phyloP scores from a whole-genome alignment of 768 basidiomycete species.

The Udeniomyces megalosporus region DNA sequence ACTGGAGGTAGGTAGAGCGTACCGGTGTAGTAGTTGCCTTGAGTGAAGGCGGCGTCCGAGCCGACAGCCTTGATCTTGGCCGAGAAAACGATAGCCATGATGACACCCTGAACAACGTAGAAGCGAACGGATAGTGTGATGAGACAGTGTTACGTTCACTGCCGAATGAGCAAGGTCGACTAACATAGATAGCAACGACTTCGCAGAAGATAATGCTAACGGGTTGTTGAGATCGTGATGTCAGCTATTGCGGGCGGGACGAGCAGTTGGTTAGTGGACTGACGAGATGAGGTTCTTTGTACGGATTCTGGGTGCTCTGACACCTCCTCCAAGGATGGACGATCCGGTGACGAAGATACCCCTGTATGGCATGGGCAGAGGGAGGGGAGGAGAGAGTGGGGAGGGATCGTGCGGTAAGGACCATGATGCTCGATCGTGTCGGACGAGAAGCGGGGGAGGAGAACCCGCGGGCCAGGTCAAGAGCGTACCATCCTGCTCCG shows the following conservation, averaged over 20 bases:
- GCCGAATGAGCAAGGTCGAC: neutral
- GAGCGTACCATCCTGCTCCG: slow-evolving; percentile 83
- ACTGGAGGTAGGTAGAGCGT: slow-evolving; percentile 11
- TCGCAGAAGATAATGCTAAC: slow-evolving; percentile 95
- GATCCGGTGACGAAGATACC: slow-evolving; percentile 93
- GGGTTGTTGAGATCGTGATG: neutral
- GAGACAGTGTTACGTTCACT: too few relatives aligned
- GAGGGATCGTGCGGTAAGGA: too few relatives aligned
- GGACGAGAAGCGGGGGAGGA: neutral
- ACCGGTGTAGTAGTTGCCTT: slow-evolving; percentile 86
- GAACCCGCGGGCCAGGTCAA: neutral
- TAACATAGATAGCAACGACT: slow-evolving; percentile 90
- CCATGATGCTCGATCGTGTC: neutral
- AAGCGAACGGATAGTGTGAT: neutral
- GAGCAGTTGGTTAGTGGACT: slow-evolving; percentile 16
- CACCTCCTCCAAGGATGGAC: slow-evolving; percentile 92
- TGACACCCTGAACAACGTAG: slow-evolving; percentile 32
- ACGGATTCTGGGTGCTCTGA: slow-evolving; percentile 76
- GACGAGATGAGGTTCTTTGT: slow-evolving; percentile 97
- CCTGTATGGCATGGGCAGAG: slow-evolving; percentile 49
- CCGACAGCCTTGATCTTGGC: slow-evolving; percentile 46
- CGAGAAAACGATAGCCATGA: slow-evolving; percentile 92
- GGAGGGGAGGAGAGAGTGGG: neutral
- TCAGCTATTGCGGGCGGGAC: too few relatives aligned
- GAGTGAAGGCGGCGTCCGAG: slow-evolving; percentile 57